Evolutionary conservation across 225 moss, liverwort and hornwort species (phyloP).

Genomic region (Physcomitrellopsis africana): DNA sequence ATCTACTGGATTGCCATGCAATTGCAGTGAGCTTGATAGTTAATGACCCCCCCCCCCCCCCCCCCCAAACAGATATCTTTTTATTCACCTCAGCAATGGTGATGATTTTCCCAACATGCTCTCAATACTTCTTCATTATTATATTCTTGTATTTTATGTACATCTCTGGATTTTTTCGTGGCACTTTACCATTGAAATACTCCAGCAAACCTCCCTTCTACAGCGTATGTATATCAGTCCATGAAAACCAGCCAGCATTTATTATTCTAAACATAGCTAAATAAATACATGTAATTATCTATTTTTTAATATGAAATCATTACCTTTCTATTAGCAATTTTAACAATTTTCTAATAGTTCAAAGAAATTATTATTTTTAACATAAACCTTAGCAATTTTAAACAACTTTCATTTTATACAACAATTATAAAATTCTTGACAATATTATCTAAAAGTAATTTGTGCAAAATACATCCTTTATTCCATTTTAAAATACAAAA

Average conservation of each 20-base stretch:
- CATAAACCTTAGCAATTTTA: no score
- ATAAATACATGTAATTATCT: no score
- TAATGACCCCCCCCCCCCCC: conserved; percentile 91
- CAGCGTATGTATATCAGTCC: conserved; percentile 78
- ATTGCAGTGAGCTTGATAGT: conserved; percentile 87
- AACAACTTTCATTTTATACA: no score
- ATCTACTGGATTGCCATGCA: conserved; percentile 36
- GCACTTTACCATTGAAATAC: conserved; percentile 75
- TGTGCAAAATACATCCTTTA: no score
- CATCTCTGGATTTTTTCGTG: conserved; percentile 62
- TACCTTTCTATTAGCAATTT: no score
- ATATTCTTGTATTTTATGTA: conserved; percentile 78
- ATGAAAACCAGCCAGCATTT: conserved; percentile 99
- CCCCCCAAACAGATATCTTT: conserved; percentile 65
- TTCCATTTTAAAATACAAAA: no score
- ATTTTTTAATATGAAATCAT: no score
- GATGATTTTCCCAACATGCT: conserved; percentile 64
- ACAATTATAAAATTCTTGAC: no score
- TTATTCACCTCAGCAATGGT: conserved; percentile 69
- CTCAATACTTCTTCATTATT: conserved; percentile 82
- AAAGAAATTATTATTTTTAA: no score
- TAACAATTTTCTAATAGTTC: no score
- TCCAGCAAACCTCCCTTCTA: conserved; percentile 81
- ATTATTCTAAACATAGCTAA: no score
- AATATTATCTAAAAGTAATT: no score